Base-by-base conservation (phyloP, 768 basidiomycete genomes). In the Chalciporus pseudorubinellus region DNA sequence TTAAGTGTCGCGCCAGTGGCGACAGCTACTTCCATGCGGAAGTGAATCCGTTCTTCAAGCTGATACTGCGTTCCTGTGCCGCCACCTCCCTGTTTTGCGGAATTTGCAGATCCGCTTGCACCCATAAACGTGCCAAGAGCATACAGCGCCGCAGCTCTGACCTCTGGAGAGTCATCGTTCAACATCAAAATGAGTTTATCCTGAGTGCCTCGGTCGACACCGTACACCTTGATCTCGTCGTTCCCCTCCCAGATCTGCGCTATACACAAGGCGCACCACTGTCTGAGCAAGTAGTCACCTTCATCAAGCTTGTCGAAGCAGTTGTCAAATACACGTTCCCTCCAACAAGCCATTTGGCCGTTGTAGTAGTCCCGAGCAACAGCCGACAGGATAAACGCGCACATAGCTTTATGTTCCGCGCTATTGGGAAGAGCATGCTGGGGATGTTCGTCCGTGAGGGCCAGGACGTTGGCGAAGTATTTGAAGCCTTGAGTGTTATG, bases 361-460 rank as follows among this genome's bases (percentile, higher is more conserved):
- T 79, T 78, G n/a, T 81, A 79, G 65, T 87, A 92, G 61, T 92
- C 93, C n/a, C 95, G 84, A 36, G 89, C 85, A 44, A 97, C 84
- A 13, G 93, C 84, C 20, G 89, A 81, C 22, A 98, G 83, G 59
- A 98, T 94, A 73, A 98, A 98, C 1, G 93, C 90, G 66, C 95
- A 98, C 95, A 98, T 98, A 1, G 97, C 94, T 58, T 92, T 90
- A 69, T 98, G 94, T 66, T 98, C 97, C 5, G 89, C 88, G 45
- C 85, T 84, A 69, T 99, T 97, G 0, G 95, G 94, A n/a, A 98
- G 82, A 38, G 80, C 66, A 48, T 73, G 58, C 50, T 74, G 67
- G 36, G 73, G 63, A 29, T 74, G 68, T 48, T 89, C 88, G 34
- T 89, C 85, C 51, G 77, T 77, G 22, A 83, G 75, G 7, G 81